Base-by-base conservation (phyloP, 345 rosid genomes). In the Raphanus raphanistrum region DNA sequence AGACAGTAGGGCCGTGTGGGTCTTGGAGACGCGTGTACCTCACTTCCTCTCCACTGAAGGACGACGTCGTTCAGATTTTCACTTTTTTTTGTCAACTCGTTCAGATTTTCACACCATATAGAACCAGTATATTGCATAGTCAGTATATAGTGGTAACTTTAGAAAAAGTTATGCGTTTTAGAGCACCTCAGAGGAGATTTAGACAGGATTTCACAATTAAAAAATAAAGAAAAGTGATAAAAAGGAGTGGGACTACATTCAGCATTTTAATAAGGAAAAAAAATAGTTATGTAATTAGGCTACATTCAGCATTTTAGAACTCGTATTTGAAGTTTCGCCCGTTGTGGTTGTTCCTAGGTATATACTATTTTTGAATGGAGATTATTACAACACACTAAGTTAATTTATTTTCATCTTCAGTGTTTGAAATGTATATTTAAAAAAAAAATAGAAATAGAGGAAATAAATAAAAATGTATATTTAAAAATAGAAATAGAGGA, bases 11-110 rank as follows among this genome's bases (percentile, higher is more conserved):
- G 55, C 6, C 54, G 54, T 48, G 54, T 48, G 61, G 71, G 76
- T 71, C 76, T 60, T 48, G 68, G 58, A 57, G 60, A 52, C 76
- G 66, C 71, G 74, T 76, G 32, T 76, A 63, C 55, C 71, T 76
- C 79, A 76, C 73, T 68, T 32, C 28, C 10, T 60, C 74, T 43
- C 25, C 52, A 70, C 21, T 11, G n/a, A 0, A 1, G 7, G 4
- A 62, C 76, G 76, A 43, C 61, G 68, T 45, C 68, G 76, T 72
- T 61, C 41, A 3, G 2, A 50, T 50, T 50, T 50, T 50, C 55
- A 15, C 21, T 21, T 21, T 21, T 21, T 21, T 21, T 21, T 21
- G 21, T 21, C 21, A 21, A 21, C 21, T 45, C 68, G 76, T 72
- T 61, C 41, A 3, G 2, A 50, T 50, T 50, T 50, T 50, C 55